phyloP scores from a whole-genome alignment of 805 yeast species.

The Suhomyces kilbournensis region DNA sequence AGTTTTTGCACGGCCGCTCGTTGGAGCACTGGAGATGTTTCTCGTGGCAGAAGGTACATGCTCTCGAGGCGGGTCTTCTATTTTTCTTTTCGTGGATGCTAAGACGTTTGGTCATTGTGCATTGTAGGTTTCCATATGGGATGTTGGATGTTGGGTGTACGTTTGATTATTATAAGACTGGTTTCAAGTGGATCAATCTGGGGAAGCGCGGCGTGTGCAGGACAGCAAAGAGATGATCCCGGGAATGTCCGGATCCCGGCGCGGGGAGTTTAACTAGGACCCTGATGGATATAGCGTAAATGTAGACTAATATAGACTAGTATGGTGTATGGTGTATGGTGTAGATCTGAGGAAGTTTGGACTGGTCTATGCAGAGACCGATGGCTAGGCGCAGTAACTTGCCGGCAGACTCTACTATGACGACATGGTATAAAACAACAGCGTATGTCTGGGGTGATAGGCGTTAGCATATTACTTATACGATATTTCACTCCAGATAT shows the following conservation, averaged over 20 bases:
- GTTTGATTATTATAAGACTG: neutral
- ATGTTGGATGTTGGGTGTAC: too few relatives aligned
- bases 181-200: neutral
- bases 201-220: constrained; percentile 2
- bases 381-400: too few relatives aligned
- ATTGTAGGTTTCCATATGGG: neutral
- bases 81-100: constrained; percentile 49
- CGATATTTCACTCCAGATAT: too few relatives aligned
- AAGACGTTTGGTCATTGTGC: constrained; percentile 59
- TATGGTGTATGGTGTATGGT: too few relatives aligned
- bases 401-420: too few relatives aligned
- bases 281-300: too few relatives aligned
- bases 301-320: too few relatives aligned
- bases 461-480: too few relatives aligned
- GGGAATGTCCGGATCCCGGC: neutral
- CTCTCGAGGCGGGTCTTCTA: constrained; percentile 63
- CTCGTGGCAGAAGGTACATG: constrained; percentile 69
- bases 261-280: neutral
- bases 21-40: constrained; percentile 74
- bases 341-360: too few relatives aligned
- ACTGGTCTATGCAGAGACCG: too few relatives aligned
- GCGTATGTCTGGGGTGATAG: too few relatives aligned
- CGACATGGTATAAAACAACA: too few relatives aligned
- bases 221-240: neutral
- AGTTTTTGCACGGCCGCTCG: constrained; percentile 68